Evolutionary conservation across 192 early-diverging fungal genomes (phyloP), one percentile per base, ranked within the genome.

Genomic region (Umbelopsis isabellina): DNA sequence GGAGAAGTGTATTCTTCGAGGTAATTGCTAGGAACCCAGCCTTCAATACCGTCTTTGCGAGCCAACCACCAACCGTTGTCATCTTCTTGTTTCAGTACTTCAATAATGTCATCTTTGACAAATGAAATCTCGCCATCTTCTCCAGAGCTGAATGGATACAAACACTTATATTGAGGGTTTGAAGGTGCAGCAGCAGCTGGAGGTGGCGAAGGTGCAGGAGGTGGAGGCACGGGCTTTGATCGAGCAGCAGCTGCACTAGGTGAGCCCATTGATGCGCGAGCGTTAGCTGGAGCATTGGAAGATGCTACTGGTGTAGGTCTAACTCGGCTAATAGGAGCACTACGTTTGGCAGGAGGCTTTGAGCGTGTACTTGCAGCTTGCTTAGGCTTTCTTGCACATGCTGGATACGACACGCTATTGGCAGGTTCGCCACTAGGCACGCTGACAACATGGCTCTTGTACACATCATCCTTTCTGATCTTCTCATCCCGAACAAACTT

Each of bases 21-120:
- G 67, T 93, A 93, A 75, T 93, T 91, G 68, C 89, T 90, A n/a
- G 91, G 91, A 15, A 93, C 84, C 91, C 90, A 93, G 25, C 89
- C 90, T 80, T 91, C 88, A 45, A 68, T 79, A 20, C 81, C 82
- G 37, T 86, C 88, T 61, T 84, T 84, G 50, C 82, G 78, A 23
- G 84, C 84, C 46, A 84, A 55, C 84, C 84, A 88, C 84, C 86
- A 85, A 25, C 86, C 88, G 73, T 79, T 89, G 27, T 81, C 67
- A 67, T 87, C 83, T 27, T 61, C 55, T 58, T 91, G 87, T 64
- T 90, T 84, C 15, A 88, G 25, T 67, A 94, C 87, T 61, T 92
- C 89, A 79, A 92, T 83, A 3, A 89, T 37, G 73, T 89, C 86
- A 46, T 84, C 91, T 66, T 81, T 83, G 44, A 84, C 85, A 78